These are phyloP conservation scores for Botrytis galanthina DNA, from an alignment of 2,329 filamentous ascomycete genomes.

Conservation along the genomic window DNA sequence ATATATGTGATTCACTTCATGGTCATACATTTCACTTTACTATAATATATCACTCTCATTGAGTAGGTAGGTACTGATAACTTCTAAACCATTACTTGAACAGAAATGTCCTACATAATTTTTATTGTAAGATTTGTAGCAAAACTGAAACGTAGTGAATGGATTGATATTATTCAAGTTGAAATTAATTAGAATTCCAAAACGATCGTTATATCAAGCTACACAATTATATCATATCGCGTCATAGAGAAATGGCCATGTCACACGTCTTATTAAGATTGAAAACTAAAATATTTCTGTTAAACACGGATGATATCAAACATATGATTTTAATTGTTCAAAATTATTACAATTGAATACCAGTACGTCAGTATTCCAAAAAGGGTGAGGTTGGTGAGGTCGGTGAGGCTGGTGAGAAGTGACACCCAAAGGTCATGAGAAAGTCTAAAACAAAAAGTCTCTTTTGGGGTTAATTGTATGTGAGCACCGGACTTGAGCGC, in stretches of 20 bases:
- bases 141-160: background rate
- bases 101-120: background rate
- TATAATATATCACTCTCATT: background rate
- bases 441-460: background rate
- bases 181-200: background rate
- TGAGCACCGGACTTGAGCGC: background rate
- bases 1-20: background rate
- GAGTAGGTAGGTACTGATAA: background rate
- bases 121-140: background rate
- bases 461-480: background rate
- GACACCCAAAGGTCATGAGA: background rate
- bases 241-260: background rate
- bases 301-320: background rate
- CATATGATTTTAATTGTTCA: background rate
- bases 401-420: background rate
- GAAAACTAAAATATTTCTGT: background rate
- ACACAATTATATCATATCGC: background rate
- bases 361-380: background rate
- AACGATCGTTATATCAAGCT: background rate
- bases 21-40: background rate
- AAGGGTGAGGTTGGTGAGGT: background rate
- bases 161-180: background rate
- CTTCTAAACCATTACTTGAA: background rate
- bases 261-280: background rate
- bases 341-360: background rate